These are phyloP conservation scores for Phytophthora pinifolia DNA, from an alignment of 352 stramenopile genomes.

Conservation along the genomic window DNA sequence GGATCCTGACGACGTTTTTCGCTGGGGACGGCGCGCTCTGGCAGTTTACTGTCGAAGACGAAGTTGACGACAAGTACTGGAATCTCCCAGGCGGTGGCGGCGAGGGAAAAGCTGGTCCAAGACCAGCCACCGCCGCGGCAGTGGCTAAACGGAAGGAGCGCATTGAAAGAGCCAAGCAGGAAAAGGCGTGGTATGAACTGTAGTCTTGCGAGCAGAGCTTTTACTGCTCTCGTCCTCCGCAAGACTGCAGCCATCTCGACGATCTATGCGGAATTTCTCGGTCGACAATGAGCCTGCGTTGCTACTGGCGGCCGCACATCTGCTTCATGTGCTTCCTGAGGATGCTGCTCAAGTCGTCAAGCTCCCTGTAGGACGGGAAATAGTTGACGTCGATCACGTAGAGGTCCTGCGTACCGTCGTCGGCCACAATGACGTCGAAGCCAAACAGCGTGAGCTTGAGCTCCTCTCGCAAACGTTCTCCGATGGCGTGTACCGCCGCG, in stretches of 20 bases:
- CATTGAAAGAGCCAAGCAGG: conserved; percentile 31
- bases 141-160: conserved; percentile 29
- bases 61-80: conserved; percentile 18
- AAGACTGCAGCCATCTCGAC: background rate
- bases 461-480: conserved; percentile 56
- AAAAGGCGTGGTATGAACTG: conserved; percentile 27
- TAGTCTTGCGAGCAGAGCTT: background rate
- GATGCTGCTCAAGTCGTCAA: conserved; percentile 60
- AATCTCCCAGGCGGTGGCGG: conserved; percentile 7
- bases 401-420: conserved; percentile 45
- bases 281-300: conserved; percentile 9
- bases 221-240: too few species aligned
- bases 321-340: conserved; percentile 66
- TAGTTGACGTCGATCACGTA: conserved; percentile 90
- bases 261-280: conserved; percentile 1
- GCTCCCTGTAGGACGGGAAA: conserved; percentile 86
- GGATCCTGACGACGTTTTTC: conserved; percentile 29
- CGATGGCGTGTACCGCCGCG: conserved; percentile 55
- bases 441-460: conserved; percentile 77
- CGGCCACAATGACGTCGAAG: conserved; percentile 83
- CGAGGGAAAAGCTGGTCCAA: conserved; percentile 7
- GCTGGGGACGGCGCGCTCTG: conserved; percentile 17
- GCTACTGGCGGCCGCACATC: conserved; percentile 30
- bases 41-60: conserved; percentile 16
- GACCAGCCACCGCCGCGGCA: conserved; percentile 17